Conservation (phyloP, 305 asterid species). For the Fraxinus sp. region DNA sequence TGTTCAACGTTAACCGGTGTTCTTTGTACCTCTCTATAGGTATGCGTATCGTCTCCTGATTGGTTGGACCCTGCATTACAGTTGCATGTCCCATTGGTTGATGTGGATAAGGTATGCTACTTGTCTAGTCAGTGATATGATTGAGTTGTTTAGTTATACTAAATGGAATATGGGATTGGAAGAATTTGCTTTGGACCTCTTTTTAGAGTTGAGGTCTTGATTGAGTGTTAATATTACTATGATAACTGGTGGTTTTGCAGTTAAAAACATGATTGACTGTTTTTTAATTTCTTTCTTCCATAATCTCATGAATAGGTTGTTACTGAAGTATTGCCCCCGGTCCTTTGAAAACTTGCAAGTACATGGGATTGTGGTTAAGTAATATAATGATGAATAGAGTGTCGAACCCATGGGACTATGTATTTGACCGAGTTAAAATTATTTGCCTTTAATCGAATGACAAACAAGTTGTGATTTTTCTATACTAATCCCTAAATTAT, state of each 20-base stretch:
- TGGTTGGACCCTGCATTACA: conserved; percentile 81
- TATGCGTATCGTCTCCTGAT: conserved; percentile 59
- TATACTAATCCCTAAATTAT: too few relatives aligned
- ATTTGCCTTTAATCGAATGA: too few relatives aligned
- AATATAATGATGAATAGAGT: too few relatives aligned
- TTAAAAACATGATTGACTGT: conserved; percentile 4
- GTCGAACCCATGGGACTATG: too few relatives aligned
- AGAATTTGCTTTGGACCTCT: not conserved
- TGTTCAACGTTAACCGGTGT: conserved; percentile 10
- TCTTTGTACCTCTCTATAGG: conserved; percentile 47
- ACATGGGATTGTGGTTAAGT: too few relatives aligned
- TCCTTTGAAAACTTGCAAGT: too few relatives aligned
- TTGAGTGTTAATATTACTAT: not conserved
- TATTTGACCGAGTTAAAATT: too few relatives aligned
- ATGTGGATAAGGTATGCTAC: conserved; percentile 82
- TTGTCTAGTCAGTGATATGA: conserved; percentile 11
- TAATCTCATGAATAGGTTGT: not conserved
- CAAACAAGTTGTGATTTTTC: too few relatives aligned
- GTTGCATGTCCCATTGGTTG: conserved; percentile 80
- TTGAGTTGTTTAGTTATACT: conserved; percentile 17
- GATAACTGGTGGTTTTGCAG: conserved; percentile 15
- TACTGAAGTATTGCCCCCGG: not conserved
- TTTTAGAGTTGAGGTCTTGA: conserved; percentile 20
- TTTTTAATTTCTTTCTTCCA: not conserved
- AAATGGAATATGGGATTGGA: not conserved